Base-by-base conservation (phyloP, 2,329 filamentous ascomycete genomes). In the Metarhizium brunneum region DNA sequence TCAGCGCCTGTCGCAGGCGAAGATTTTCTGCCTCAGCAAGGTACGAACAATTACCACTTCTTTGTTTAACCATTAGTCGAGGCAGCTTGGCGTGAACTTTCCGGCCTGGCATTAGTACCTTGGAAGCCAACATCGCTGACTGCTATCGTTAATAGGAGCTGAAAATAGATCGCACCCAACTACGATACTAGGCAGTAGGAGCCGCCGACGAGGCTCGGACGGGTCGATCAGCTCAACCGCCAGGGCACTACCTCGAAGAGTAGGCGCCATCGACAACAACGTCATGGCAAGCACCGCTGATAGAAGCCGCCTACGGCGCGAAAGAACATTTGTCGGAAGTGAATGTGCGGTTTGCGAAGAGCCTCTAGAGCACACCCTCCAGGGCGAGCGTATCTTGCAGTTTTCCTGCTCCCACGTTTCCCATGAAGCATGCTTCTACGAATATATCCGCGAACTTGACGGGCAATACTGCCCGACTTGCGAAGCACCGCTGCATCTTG, bases 391-490 rank as follows among this genome's bases (percentile, higher is more conserved):
- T 62, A 91, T 99, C 59, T 77, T 99, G 54, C 94, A 97, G 69
- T 94, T 99, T 66, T 95, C 92, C 6, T 99, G 94, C 72, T 83
- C 86, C n/a, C 94, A 99, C 72, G 92, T 99, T 58, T 91, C 92
- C 11, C 94, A 99, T 69, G 94, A 97, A 71, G 94, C 92, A 40
- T 99, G 94, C 73, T 97, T 99, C 69, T 97, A 97, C 74, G 94
- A 99, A 72, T 96, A 95, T 68, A 95, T 99, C 64, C 88, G 90
- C 66, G 92, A 96, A 67, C 88, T 92, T 57, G 92, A 97, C 63
- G 89, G 89, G 54, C 91, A 97, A 66, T 92, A 90, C 66, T 99
- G 94, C 72, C 94, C 94, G 32, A 88, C 89, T 61, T 99, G 94
- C 72, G 88, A 96, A 76, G 88, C 92, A 60, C 91, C 94, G 20